These are phyloP conservation scores for Salix caprea DNA, from an alignment of 345 rosid species.

Conservation along the genomic window DNA sequence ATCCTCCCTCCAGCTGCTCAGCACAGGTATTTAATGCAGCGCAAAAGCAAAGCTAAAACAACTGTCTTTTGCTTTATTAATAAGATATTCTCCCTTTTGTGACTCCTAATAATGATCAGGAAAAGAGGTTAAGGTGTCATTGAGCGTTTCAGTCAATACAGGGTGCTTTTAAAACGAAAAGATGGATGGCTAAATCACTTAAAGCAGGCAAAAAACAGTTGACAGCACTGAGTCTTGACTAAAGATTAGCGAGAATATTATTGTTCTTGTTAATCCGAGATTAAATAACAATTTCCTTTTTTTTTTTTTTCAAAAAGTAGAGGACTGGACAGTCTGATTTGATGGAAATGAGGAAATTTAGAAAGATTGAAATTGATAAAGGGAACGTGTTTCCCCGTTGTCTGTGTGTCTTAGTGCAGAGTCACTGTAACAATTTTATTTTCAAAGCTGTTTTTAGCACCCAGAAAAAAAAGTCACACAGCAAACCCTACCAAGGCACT, in stretches of 20 bases:
- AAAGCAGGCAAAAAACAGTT: constrained; percentile 4
- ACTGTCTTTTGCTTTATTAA: constrained; percentile 17
- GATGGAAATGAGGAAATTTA: background rate
- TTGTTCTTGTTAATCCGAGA: background rate
- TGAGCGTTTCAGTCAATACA: constrained; percentile 6
- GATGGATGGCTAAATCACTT: background rate
- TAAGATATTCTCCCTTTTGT: background rate
- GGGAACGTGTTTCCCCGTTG: too few species aligned
- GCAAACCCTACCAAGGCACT: too few species aligned
- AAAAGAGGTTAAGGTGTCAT: constrained; percentile 15
- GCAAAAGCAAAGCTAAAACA: constrained; percentile 13
- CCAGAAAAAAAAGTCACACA: too few species aligned
- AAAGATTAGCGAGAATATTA: constrained; percentile 2
- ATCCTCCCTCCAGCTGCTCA: constrained; percentile 2
- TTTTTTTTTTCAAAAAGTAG: too few species aligned
- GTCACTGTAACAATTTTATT: too few species aligned
- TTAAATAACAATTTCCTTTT: background rate
- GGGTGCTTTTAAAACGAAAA: background rate
- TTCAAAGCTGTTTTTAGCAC: too few species aligned
- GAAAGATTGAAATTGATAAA: background rate
- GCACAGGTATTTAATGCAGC: background rate
- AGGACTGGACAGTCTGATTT: background rate
- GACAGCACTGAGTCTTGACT: constrained; percentile 1
- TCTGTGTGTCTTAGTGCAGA: too few species aligned
- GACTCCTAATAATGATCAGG: background rate